Percentiles rank a stretch among this genome's conserved stretches.
Conservation (phyloP, 208 protist genomes). For the Trichomonas tenax region DNA sequence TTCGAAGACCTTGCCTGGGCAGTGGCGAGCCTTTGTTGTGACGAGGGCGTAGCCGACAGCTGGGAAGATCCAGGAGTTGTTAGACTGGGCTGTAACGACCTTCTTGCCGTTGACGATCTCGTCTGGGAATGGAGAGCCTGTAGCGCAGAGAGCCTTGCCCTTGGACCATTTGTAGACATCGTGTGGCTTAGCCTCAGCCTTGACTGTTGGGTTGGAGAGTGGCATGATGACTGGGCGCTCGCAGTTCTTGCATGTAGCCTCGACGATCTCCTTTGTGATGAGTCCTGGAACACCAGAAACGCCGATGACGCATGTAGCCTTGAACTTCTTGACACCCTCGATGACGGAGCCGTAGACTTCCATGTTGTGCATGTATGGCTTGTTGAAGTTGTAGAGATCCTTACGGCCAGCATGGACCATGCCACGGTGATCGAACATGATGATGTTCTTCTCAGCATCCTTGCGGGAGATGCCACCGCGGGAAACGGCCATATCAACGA, state of each 20-base stretch:
- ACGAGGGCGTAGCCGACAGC: neutral
- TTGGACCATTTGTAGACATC: conserved; percentile 12
- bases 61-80: conserved; percentile 21
- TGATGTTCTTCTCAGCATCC: neutral
- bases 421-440: neutral
- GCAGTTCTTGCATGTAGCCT: neutral
- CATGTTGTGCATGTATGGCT: neutral
- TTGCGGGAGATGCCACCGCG: neutral
- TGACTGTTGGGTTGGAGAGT: conserved; percentile 16
- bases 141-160: neutral
- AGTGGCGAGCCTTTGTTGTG: neutral
- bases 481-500: neutral
- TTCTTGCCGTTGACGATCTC: neutral
- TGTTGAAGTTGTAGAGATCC: neutral
- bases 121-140: conserved; percentile 4
- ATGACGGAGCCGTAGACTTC: neutral
- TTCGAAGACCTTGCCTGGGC: too few species aligned
- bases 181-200: neutral
- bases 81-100: neutral
- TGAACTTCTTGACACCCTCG: neutral
- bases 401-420: neutral
- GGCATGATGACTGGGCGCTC: neutral
- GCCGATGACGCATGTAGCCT: neutral
- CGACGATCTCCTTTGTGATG: neutral
- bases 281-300: conserved; percentile 2